A percentile compares a stretch with the other conserved stretches of the same genome.
Evolutionary conservation across 805 yeast species (phyloP).

Genomic region (Candida lessepsii): DNA sequence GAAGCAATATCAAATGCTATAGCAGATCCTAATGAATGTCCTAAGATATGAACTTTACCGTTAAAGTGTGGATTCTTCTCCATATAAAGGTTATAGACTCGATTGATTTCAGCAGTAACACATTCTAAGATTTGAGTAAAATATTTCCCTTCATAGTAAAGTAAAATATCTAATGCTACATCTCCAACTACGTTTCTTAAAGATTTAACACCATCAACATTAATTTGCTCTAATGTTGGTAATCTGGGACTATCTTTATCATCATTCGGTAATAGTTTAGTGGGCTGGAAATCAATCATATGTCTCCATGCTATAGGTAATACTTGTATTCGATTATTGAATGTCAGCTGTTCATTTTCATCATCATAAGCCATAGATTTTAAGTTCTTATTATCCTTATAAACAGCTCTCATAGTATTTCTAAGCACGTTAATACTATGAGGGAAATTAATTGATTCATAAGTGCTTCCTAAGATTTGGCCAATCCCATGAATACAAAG

Average conservation of each 20-base stretch:
- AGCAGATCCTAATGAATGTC: conserved; percentile 91
- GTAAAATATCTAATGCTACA: conserved; percentile 77
- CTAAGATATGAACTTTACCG: conserved; percentile 82
- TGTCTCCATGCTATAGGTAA: conserved; percentile 93
- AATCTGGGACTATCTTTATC: conserved; percentile 37
- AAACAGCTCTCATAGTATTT: conserved; percentile 52
- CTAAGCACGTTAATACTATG: conserved; percentile 75
- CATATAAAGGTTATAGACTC: conserved; percentile 55
- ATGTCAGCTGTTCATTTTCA: conserved; percentile 8
- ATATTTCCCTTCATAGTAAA: conserved; percentile 74
- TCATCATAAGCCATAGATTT: conserved; percentile 33
- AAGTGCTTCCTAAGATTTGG: conserved; percentile 74
- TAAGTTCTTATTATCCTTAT: conserved; percentile 40
- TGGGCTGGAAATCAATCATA: conserved; percentile 60
- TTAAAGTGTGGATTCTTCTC: conserved; percentile 67
- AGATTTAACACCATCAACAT: conserved; percentile 74
- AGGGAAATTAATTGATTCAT: conserved; percentile 81
- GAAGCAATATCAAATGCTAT: conserved; percentile 74
- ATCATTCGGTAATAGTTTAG: conserved; percentile 33
- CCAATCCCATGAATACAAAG: conserved; percentile 97
- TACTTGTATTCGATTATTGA: conserved; percentile 70
- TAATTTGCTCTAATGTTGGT: conserved; percentile 69
- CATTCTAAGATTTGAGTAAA: conserved; percentile 57
- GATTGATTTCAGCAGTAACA: conserved; percentile 64
- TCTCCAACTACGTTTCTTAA: conserved; percentile 80